Percentiles rank a stretch among this genome's conserved stretches.
These are phyloP conservation scores for Ceratocystis variospora DNA, from an alignment of 2,329 filamentous ascomycete genomes.

Conservation along the genomic window DNA sequence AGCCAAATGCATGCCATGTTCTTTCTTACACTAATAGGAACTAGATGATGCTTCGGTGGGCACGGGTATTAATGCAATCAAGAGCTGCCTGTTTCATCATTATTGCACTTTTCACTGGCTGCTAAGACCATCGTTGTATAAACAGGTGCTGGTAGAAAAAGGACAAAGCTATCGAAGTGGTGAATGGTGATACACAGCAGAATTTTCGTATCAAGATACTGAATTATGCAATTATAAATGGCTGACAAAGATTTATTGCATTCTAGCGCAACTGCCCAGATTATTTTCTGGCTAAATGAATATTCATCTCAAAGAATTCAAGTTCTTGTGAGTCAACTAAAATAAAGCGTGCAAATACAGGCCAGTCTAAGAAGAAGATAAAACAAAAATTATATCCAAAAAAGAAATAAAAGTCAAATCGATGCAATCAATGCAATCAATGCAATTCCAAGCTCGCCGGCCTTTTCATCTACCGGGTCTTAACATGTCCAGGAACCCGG, in stretches of 20 bases:
- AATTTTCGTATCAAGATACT: no score
- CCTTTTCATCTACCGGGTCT: neutral
- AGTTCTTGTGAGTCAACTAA: neutral
- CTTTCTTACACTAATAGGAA: no score
- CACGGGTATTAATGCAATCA: no score
- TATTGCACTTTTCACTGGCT: no score
- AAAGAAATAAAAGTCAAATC: neutral
- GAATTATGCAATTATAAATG: neutral
- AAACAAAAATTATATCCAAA: neutral
- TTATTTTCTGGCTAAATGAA: neutral
- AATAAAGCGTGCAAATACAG: neutral
- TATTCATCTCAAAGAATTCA: neutral
- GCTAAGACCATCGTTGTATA: no score
- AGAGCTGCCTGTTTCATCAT: no score
- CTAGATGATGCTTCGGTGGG: no score
- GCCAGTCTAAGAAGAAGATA: neutral
- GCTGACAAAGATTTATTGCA: neutral
- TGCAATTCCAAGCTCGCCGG: no score
- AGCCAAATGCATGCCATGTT: no score
- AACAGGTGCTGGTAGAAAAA: no score
- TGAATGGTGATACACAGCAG: no score
- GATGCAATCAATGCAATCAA: neutral
- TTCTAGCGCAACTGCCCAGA: neutral
- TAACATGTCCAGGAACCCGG: slow-evolving; percentile 12
- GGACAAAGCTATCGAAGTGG: no score